Evolutionary conservation across 1,284 basidiomycete genomes (phyloP).

Genomic region (Ceratobasidium sp.): DNA sequence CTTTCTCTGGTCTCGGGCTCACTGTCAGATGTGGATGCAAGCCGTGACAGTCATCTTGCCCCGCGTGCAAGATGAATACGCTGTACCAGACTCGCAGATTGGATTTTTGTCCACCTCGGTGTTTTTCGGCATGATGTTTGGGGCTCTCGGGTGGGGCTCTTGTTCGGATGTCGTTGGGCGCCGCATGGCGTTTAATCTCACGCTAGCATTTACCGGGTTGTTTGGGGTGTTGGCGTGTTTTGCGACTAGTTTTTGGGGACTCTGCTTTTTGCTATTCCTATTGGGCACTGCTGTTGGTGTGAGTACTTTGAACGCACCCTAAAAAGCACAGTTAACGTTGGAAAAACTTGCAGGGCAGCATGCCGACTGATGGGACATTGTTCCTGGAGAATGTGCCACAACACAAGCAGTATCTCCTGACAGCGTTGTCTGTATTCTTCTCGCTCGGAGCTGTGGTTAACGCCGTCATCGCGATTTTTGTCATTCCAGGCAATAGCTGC

Average conservation of each 20-base stretch:
- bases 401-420: slow-evolving; percentile 90
- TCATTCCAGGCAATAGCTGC: slow-evolving; percentile 83
- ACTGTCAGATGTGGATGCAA: slow-evolving; percentile 83
- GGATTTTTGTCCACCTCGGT: slow-evolving; percentile 79
- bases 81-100: slow-evolving; percentile 75
- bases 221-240: slow-evolving; percentile 83
- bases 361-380: slow-evolving; percentile 96
- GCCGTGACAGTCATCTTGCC: slow-evolving; percentile 90
- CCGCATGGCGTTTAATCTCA: slow-evolving; percentile 89
- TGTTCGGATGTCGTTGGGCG: slow-evolving; percentile 84
- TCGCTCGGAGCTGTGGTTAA: slow-evolving; percentile 87
- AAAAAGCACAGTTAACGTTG: neutral
- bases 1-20: neutral
- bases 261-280: slow-evolving; percentile 84
- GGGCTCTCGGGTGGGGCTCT: slow-evolving; percentile 87
- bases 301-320: slow-evolving; percentile 47
- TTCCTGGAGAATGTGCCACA: slow-evolving; percentile 94
- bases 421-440: slow-evolving; percentile 95
- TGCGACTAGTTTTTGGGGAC: slow-evolving; percentile 69
- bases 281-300: slow-evolving; percentile 92
- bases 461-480: slow-evolving; percentile 76
- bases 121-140: slow-evolving; percentile 96
- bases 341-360: slow-evolving; percentile 71
- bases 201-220: slow-evolving; percentile 86
- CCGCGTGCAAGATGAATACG: slow-evolving; percentile 86